A percentile compares a stretch with the other conserved stretches of the same genome.
Evolutionary conservation across 768 basidiomycete genomes (phyloP).

Genomic region (Serpula lacrymans): DNA sequence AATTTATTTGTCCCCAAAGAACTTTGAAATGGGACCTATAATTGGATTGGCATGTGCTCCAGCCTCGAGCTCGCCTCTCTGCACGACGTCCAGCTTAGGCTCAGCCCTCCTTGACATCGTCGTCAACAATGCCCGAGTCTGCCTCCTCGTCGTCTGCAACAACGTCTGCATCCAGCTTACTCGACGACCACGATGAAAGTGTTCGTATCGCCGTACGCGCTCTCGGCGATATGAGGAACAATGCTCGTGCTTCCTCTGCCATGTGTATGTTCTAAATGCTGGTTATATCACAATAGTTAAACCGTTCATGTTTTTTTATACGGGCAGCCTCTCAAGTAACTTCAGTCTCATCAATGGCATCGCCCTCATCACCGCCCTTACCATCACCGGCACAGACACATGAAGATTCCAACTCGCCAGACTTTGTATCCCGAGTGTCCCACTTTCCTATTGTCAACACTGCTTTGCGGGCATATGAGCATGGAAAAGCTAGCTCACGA

Average conservation of each 20-base stretch:
- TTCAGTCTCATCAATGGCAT: conserved; percentile 9
- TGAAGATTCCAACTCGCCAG: conserved; percentile 17
- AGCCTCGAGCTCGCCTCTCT: background rate
- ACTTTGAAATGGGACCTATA: background rate
- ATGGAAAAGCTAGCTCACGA: conserved; percentile 77
- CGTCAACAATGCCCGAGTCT: conserved; percentile 12
- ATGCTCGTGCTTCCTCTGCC: conserved; percentile 17
- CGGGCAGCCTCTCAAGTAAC: conserved; percentile 3
- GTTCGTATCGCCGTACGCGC: conserved; percentile 77
- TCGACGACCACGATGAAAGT: conserved; percentile 66
- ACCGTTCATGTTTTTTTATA: conserved; percentile 1
- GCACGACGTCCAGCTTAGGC: too few species aligned
- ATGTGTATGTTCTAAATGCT: conserved; percentile 10
- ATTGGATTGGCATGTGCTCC: background rate
- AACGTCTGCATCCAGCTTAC: conserved; percentile 8
- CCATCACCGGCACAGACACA: conserved; percentile 11
- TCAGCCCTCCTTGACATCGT: conserved; percentile 3
- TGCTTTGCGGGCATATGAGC: conserved; percentile 73
- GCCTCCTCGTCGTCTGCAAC: conserved; percentile 11
- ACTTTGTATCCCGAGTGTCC: conserved; percentile 56
- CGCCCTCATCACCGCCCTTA: conserved; percentile 10
- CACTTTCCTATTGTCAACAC: conserved; percentile 69
- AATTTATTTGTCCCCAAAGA: too few species aligned
- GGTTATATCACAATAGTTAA: background rate
- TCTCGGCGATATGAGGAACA: conserved; percentile 73